Base-by-base conservation (phyloP, 78 protist genomes). In the Protostelium mycophagum region DNA sequence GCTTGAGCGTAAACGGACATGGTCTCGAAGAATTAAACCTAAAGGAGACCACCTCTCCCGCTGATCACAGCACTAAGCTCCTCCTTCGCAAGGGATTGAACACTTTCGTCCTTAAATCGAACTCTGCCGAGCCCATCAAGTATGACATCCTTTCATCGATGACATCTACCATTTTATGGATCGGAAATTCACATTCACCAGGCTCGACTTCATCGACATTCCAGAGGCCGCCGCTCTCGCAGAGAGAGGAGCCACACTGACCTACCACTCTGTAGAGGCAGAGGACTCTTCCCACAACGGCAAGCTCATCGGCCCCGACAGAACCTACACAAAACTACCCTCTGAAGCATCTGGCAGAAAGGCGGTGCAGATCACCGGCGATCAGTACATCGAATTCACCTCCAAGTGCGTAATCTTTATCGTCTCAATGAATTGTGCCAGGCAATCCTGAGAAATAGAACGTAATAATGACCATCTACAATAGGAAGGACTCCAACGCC, bases 221-320 rank as follows among this genome's bases (percentile, higher is more conserved):
- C 73, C 73, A 5, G 16, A 16, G 16, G 73, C 73, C 73, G 16
- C 16, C 16, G 31, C 73, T 51, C 73, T 51, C 73, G 73, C 73
- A 51, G 73, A 51, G 73, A 51, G 73, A 51, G 73, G 73, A 51
- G 73, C 73, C 73, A 51, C 73, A 51, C 73, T 51, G 73, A 51
- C 5, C 73, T 51, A 51, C 73, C 73, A 25, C 31, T 25, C 31
- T 16, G 5, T 25, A 25, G 73, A 51, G 16, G 73, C 73, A 25
- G 73, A 51, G 16, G 73, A 51, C 5, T 5, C 73, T 16, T 5
- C 5, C 16, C 16, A 51, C 73, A 51, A 51, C 16, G 73, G 73
- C 5, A 51, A 51, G 73, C 73, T 25, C 31, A 51, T 51, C 73
- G 73, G 73, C 5, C 73, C 73, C 73, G 73, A 51, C 16, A 5